Conservation (phyloP, 352 stramenopile genomes). For the Phytophthora citricola region DNA sequence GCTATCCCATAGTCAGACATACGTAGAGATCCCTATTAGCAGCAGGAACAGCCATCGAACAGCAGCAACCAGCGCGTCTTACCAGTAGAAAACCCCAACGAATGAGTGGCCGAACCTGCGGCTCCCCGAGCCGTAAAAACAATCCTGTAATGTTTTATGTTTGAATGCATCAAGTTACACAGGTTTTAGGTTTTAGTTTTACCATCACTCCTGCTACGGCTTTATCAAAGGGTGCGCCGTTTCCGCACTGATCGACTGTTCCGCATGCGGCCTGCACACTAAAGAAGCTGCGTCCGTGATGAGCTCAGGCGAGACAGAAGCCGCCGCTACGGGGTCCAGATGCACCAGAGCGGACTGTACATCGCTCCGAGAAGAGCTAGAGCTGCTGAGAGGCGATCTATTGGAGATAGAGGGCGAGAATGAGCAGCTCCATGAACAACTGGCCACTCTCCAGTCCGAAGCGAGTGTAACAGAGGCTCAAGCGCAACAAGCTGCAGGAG, state of each 20-base stretch:
- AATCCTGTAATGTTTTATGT: too few relatives aligned
- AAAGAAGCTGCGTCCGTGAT: constrained; percentile 25
- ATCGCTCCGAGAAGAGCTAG: constrained; percentile 69
- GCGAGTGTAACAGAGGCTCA: constrained; percentile 16
- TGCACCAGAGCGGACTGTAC: constrained; percentile 70
- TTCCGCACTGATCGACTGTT: constrained; percentile 17
- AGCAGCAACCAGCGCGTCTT: constrained; percentile 4
- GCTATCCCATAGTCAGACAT: constrained; percentile 1
- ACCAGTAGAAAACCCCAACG: constrained; percentile 22
- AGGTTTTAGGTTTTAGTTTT: neutral
- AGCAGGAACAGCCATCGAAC: neutral
- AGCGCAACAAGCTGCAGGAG: constrained; percentile 18
- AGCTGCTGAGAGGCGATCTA: constrained; percentile 62
- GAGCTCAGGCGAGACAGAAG: constrained; percentile 6
- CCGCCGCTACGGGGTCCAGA: constrained; percentile 16
- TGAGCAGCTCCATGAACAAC: constrained; percentile 70
- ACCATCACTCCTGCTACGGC: constrained; percentile 17
- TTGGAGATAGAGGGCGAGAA: constrained; percentile 70
- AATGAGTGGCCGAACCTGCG: constrained; percentile 47
- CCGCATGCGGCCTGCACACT: constrained; percentile 18
- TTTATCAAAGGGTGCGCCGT: constrained; percentile 1
- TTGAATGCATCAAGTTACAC: neutral
- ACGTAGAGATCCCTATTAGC: constrained; percentile 1
- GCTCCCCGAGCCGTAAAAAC: constrained; percentile 7
- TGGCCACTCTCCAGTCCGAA: constrained; percentile 47